These are phyloP conservation scores for Cryptococcus sp. DNA, from an alignment of 1,284 basidiomycete genomes.

Conservation along the genomic window DNA sequence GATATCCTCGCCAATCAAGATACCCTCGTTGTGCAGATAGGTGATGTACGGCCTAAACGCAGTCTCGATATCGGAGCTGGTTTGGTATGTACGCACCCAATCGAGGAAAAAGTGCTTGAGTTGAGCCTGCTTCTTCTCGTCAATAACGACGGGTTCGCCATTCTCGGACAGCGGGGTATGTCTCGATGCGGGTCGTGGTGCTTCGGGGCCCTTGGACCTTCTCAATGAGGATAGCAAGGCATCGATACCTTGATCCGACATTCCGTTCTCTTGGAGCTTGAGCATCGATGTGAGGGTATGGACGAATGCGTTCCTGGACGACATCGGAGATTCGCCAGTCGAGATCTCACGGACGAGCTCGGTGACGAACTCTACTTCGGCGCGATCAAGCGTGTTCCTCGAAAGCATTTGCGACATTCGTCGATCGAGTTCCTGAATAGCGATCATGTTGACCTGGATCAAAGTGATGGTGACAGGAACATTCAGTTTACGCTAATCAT, in stretches of 20 bases:
- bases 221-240: too few relatives aligned
- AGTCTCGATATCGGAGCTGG: slow-evolving; percentile 80
- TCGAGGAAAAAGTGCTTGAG: slow-evolving; percentile 60
- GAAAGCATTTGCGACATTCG: slow-evolving; percentile 82
- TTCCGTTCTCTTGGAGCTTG: slow-evolving; percentile 50
- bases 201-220: too few relatives aligned
- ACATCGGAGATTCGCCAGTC: slow-evolving; percentile 66
- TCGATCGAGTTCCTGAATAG: slow-evolving; percentile 74
- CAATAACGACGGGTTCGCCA: slow-evolving; percentile 39
- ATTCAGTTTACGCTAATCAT: slow-evolving; percentile 89
- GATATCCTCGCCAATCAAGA: slow-evolving; percentile 91
- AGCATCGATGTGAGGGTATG: slow-evolving; percentile 77
- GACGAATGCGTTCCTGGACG: slow-evolving; percentile 72
- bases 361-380: slow-evolving; percentile 68
- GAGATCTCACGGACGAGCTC: slow-evolving; percentile 82
- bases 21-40: slow-evolving; percentile 91
- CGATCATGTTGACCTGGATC: slow-evolving; percentile 76
- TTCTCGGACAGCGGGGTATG: slow-evolving; percentile 9
- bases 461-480: slow-evolving; percentile 88
- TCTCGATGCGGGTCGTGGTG: slow-evolving; percentile 27
- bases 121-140: slow-evolving; percentile 51
- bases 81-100: slow-evolving; percentile 85
- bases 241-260: slow-evolving; percentile 32
- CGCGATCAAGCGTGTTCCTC: slow-evolving; percentile 66
- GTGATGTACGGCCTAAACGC: slow-evolving; percentile 97